Conservation (phyloP, 2,329 filamentous ascomycete genomes). For the Graphiopsis chlorocephala region DNA sequence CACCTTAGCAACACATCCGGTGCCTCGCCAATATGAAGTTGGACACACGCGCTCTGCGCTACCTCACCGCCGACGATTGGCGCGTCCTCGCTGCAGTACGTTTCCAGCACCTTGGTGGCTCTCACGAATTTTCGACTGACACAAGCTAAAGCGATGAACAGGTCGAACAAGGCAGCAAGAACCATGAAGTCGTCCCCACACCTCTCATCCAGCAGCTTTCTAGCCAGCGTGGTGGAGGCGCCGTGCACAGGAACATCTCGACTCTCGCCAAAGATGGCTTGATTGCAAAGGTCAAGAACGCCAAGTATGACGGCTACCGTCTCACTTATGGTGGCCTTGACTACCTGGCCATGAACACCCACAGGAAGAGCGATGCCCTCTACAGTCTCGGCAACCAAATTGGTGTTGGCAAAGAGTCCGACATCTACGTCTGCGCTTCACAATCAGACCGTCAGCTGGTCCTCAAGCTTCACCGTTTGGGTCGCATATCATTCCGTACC, state of each 20-base stretch:
- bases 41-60: slow-evolving; percentile 88
- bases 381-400: slow-evolving; percentile 94
- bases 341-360: slow-evolving; percentile 91
- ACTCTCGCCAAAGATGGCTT: slow-evolving; percentile 86
- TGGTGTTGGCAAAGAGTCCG: slow-evolving; percentile 95
- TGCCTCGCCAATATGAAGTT: slow-evolving; percentile 69
- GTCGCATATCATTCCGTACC: slow-evolving; percentile 92
- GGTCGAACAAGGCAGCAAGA: slow-evolving; percentile 92
- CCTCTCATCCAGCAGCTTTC: slow-evolving; percentile 81
- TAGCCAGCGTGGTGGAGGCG: slow-evolving; percentile 69
- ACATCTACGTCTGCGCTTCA: slow-evolving; percentile 91
- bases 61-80: slow-evolving; percentile 92
- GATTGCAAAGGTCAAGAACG: slow-evolving; percentile 90
- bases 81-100: slow-evolving; percentile 85
- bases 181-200: slow-evolving; percentile 95
- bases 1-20: background rate
- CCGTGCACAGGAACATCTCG: slow-evolving; percentile 84
- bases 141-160: slow-evolving; percentile 39
- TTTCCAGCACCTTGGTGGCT: slow-evolving; percentile 21
- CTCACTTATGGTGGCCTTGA: slow-evolving; percentile 95
- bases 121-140: slow-evolving; percentile 15
- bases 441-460: slow-evolving; percentile 73
- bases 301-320: slow-evolving; percentile 95
- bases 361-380: slow-evolving; percentile 73
- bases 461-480: slow-evolving; percentile 92